Conservation (phyloP, 2,329 filamentous ascomycete species). For the Aureobasidium sp. region DNA sequence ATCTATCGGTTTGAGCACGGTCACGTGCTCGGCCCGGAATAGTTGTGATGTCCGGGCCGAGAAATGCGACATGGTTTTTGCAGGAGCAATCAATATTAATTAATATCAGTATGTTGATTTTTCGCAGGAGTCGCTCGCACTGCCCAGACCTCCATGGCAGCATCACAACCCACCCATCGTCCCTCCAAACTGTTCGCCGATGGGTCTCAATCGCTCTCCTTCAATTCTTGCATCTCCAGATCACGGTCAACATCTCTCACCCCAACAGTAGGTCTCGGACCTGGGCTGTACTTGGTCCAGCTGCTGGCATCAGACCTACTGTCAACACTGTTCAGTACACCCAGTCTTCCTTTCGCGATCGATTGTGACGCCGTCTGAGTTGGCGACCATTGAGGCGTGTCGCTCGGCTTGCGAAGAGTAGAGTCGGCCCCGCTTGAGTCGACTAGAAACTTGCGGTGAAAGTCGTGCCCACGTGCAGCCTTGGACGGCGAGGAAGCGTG, state of each 20-base stretch:
- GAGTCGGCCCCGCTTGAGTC: slow-evolving; percentile 2
- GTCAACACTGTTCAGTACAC: slow-evolving; percentile 5
- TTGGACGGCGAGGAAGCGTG: slow-evolving; percentile 21
- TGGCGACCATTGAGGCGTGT: not conserved
- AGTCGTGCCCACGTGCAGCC: slow-evolving; percentile 15
- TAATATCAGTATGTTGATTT: too few relatives aligned
- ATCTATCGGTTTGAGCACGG: not conserved
- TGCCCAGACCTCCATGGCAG: too few relatives aligned
- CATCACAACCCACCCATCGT: not conserved
- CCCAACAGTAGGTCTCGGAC: not conserved
- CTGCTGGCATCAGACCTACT: not conserved
- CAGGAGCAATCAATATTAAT: too few relatives aligned
- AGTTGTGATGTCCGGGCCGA: too few relatives aligned
- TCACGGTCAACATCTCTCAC: slow-evolving; percentile 14
- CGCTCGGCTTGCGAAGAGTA: not conserved
- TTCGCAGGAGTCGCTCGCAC: too few relatives aligned
- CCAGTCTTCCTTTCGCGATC: not conserved
- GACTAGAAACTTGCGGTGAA: slow-evolving; percentile 17
- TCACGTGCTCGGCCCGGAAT: not conserved
- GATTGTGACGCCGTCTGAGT: not conserved
- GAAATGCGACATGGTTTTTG: too few relatives aligned
- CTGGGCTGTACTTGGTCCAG: not conserved
- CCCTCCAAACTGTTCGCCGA: not conserved
- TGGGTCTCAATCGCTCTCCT: not conserved
- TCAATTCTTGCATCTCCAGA: slow-evolving; percentile 19